A percentile compares a stretch with the other conserved stretches of the same genome.
Conservation (phyloP, 2,329 filamentous ascomycete genomes). For the Mollisia scopiformis region DNA sequence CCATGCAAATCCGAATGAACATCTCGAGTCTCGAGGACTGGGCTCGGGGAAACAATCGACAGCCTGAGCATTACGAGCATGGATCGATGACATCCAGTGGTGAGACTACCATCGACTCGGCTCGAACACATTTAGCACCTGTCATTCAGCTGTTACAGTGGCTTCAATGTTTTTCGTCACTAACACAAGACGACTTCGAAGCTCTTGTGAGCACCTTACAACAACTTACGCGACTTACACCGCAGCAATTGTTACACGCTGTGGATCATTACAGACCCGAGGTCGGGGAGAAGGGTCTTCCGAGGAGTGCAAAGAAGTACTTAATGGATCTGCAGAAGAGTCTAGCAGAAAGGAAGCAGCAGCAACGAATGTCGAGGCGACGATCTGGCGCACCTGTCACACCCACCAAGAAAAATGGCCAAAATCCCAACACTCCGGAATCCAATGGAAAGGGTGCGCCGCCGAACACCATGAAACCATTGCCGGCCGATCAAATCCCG, state of each 20-base stretch:
- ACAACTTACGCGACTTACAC: constrained; percentile 82
- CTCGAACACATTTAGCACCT: constrained; percentile 82
- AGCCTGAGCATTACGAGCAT: constrained; percentile 94
- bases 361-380: constrained; percentile 51
- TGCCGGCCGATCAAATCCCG: constrained; percentile 27
- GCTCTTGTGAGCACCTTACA: constrained; percentile 86
- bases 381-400: constrained; percentile 39
- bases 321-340: constrained; percentile 80
- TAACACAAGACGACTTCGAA: constrained; percentile 83
- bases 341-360: constrained; percentile 60
- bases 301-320: constrained; percentile 87
- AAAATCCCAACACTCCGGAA: constrained; percentile 45
- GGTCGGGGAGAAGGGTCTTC: constrained; percentile 90
- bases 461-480: constrained; percentile 24
- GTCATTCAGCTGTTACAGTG: constrained; percentile 94
- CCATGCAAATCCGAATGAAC: constrained; percentile 99
- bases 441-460: constrained; percentile 43
- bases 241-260: constrained; percentile 87
- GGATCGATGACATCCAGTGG: constrained; percentile 84
- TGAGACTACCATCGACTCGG: constrained; percentile 83
- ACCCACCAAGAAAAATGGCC: constrained; percentile 45
- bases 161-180: constrained; percentile 95
- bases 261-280: constrained; percentile 93
- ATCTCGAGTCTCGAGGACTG: constrained; percentile 94
- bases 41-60: constrained; percentile 89